A percentile compares a stretch with the other conserved stretches of the same genome.
Evolutionary conservation across 1,284 basidiomycete genomes (phyloP).

Genomic region (Phlebopus sp.): DNA sequence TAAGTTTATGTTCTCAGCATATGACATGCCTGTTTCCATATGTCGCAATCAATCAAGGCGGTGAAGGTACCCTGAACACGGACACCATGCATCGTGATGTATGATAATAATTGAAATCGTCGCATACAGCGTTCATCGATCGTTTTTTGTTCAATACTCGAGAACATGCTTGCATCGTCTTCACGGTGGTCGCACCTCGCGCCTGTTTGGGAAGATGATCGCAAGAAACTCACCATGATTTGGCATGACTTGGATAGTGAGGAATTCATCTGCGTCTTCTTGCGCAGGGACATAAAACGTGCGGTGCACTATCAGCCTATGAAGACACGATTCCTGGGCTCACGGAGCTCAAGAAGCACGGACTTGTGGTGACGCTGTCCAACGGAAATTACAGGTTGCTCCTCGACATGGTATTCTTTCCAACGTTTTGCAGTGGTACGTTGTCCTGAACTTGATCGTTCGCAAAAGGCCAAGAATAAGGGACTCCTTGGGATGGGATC

Average conservation of each 20-base stretch:
- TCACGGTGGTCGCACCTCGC: conserved; percentile 48
- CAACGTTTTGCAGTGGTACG: not conserved
- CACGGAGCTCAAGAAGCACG: conserved; percentile 46
- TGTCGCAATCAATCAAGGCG: conserved; percentile 47
- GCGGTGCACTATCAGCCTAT: conserved; percentile 43
- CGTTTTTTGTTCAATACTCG: conserved; percentile 44
- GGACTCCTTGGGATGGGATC: conserved; percentile 62
- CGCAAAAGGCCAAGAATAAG: conserved; percentile 56
- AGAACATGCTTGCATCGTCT: conserved; percentile 47
- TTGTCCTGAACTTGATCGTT: not conserved
- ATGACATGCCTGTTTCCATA: too few relatives aligned
- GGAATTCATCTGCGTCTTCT: conserved; percentile 1
- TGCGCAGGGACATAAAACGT: not conserved
- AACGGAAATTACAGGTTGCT: conserved; percentile 62
- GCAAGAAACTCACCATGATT: conserved; percentile 42
- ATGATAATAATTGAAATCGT: not conserved
- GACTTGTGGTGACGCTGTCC: conserved; percentile 53
- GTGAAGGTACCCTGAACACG: conserved; percentile 46
- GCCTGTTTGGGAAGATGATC: conserved; percentile 39
- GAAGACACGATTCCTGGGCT: conserved; percentile 52
- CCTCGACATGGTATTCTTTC: conserved; percentile 49
- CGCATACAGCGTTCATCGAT: not conserved
- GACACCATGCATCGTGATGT: conserved; percentile 60
- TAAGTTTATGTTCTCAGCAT: too few relatives aligned
- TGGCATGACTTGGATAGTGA: conserved; percentile 59